phyloP scores from a whole-genome alignment of 2,329 filamentous ascomycete genomes.

The Hymenoscyphus salicellus region DNA sequence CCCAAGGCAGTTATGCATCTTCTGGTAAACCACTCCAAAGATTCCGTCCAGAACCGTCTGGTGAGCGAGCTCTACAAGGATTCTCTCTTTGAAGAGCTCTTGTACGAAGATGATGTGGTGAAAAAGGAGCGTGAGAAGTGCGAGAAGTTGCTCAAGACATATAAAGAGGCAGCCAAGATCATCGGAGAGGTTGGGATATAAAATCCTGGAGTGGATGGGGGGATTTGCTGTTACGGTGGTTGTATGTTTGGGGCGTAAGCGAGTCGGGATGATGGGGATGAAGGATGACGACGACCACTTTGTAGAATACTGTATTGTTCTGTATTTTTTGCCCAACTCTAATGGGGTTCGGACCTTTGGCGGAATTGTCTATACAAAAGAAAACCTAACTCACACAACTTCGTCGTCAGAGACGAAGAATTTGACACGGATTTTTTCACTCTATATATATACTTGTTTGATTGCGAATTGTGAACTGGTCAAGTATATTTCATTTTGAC shows the following conservation, averaged over 20 bases:
- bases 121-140: slow-evolving; percentile 99
- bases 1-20: slow-evolving; percentile 99
- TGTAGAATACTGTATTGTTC: slow-evolving; percentile 33
- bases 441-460: not conserved
- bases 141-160: slow-evolving; percentile 90
- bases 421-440: not conserved
- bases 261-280: slow-evolving; percentile 17
- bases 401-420: not conserved
- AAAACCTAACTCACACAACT: slow-evolving; percentile 1
- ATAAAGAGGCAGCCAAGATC: slow-evolving; percentile 96
- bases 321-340: slow-evolving; percentile 10
- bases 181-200: slow-evolving; percentile 87
- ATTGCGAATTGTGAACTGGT: too few species aligned
- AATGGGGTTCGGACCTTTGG: not conserved
- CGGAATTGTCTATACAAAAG: slow-evolving; percentile 8
- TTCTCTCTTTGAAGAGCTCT: slow-evolving; percentile 80
- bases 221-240: slow-evolving; percentile 23
- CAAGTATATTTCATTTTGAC: too few species aligned
- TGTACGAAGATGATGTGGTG: slow-evolving; percentile 96
- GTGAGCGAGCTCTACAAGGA: slow-evolving; percentile 96
- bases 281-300: slow-evolving; percentile 17
- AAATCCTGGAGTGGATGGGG: slow-evolving; percentile 1
- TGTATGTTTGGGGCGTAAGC: slow-evolving; percentile 16
- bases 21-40: slow-evolving; percentile 96
- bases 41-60: slow-evolving; percentile 93